Conservation (phyloP, 345 rosid genomes). For the Melaleuca quinquenervia region DNA sequence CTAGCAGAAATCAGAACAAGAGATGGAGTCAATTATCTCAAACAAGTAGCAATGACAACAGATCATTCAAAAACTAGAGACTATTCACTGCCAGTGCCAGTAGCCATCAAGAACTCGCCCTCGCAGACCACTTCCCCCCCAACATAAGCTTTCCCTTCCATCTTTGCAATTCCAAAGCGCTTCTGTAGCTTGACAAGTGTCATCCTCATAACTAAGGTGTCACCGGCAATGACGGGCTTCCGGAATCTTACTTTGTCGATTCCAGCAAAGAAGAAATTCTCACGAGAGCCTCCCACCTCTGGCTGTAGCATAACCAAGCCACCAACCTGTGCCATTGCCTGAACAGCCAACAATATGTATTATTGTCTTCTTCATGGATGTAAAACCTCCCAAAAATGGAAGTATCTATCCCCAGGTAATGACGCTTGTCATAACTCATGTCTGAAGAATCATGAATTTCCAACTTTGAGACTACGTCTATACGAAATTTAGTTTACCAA, state of each 20-base stretch:
- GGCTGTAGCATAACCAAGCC: constrained; percentile 92
- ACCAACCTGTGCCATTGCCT: constrained; percentile 99
- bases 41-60: not conserved
- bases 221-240: constrained; percentile 95
- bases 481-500: not conserved
- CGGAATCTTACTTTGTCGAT: constrained; percentile 91
- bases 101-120: constrained; percentile 92
- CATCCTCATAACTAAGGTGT: constrained; percentile 97
- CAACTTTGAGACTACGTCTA: not conserved
- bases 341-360: constrained; percentile 5
- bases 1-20: not conserved
- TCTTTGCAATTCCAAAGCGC: constrained; percentile 87
- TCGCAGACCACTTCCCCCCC: constrained; percentile 79
- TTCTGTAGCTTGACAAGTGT: constrained; percentile 75
- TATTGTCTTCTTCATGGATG: not conserved
- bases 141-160: constrained; percentile 97
- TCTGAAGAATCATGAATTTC: not conserved
- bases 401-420: not conserved
- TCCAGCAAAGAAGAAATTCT: constrained; percentile 86
- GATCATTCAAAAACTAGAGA: not conserved
- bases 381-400: not conserved
- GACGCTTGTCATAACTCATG: not conserved
- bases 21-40: not conserved
- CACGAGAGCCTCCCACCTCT: constrained; percentile 74
- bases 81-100: constrained; percentile 30